Evolutionary conservation across 305 asterid genomes (phyloP).

Genomic region (Fraxinus velutina): DNA sequence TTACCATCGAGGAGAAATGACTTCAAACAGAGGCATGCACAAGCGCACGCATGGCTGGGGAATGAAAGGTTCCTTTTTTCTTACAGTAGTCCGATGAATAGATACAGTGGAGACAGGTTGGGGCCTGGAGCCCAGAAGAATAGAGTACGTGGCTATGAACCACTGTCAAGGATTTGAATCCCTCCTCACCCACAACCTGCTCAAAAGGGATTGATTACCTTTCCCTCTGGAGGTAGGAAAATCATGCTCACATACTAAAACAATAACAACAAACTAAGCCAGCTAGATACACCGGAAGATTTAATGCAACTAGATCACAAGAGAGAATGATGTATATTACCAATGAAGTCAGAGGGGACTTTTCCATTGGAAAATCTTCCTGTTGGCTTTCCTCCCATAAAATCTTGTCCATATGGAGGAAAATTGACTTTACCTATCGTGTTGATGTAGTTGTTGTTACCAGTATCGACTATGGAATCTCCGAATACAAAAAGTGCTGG

Average conservation of each 20-base stretch:
- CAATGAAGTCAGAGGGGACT: slow-evolving; percentile 56
- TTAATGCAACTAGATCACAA: not conserved
- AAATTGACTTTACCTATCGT: slow-evolving; percentile 44
- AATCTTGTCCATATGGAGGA: slow-evolving; percentile 66
- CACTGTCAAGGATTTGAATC: not conserved
- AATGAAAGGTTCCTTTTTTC: not conserved
- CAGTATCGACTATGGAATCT: slow-evolving; percentile 65
- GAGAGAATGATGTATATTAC: slow-evolving; percentile 21
- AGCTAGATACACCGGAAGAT: not conserved
- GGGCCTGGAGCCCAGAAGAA: not conserved
- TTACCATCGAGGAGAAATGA: not conserved
- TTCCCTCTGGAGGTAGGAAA: not conserved
- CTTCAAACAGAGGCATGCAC: not conserved
- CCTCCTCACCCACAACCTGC: not conserved
- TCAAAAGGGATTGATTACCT: too few species aligned
- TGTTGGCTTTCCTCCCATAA: slow-evolving; percentile 52
- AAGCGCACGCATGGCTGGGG: not conserved
- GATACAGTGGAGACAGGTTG: not conserved
- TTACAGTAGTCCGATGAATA: not conserved
- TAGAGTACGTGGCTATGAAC: not conserved
- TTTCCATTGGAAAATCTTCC: slow-evolving; percentile 63
- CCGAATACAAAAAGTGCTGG: slow-evolving; percentile 61
- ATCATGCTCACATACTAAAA: not conserved
- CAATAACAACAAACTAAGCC: not conserved
- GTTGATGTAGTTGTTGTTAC: slow-evolving; percentile 47